These are phyloP conservation scores for Phyllostachys edulis DNA, from an alignment of 176 grass and related monocot genomes.

Conservation along the genomic window DNA sequence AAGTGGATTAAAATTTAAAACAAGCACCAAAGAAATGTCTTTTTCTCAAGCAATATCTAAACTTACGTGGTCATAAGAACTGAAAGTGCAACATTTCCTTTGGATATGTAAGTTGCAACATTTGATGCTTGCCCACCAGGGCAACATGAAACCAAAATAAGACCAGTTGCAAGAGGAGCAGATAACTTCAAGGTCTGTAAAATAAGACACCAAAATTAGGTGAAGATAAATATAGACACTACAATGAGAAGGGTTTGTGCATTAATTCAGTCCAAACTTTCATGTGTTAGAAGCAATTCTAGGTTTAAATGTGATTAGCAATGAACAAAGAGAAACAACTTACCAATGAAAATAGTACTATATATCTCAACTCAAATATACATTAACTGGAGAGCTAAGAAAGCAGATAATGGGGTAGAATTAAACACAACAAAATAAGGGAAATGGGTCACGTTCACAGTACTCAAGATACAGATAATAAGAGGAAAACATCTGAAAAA, in stretches of 20 bases:
- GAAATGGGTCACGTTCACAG: background rate
- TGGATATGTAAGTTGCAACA: conserved; percentile 98
- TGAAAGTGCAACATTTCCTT: conserved; percentile 98
- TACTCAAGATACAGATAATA: background rate
- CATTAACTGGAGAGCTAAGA: conserved; percentile 16
- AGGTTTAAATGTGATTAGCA: background rate
- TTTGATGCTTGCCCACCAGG: conserved; percentile 99
- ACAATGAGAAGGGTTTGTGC: conserved; percentile 1
- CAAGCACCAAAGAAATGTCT: background rate
- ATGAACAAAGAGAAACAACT: conserved; percentile 21
- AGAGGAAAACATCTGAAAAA: background rate
- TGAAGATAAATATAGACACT: conserved; percentile 17
- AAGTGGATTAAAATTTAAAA: conserved; percentile 19
- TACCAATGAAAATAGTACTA: background rate
- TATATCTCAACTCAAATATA: conserved; percentile 8
- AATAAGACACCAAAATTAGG: conserved; percentile 22
- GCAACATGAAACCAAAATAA: conserved; percentile 98
- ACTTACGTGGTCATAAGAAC: conserved; percentile 99
- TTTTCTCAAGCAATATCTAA: conserved; percentile 26
- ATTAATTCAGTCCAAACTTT: background rate
- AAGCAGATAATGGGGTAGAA: background rate
- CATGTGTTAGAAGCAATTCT: conserved; percentile 17
- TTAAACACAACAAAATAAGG: background rate
- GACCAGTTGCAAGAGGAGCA: conserved; percentile 91
- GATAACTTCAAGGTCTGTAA: conserved; percentile 82